A percentile compares a stretch with the other conserved stretches of the same genome.
Evolutionary conservation across 192 early-diverging fungal species (phyloP).

Genomic region (Umbelopsis sp.): DNA sequence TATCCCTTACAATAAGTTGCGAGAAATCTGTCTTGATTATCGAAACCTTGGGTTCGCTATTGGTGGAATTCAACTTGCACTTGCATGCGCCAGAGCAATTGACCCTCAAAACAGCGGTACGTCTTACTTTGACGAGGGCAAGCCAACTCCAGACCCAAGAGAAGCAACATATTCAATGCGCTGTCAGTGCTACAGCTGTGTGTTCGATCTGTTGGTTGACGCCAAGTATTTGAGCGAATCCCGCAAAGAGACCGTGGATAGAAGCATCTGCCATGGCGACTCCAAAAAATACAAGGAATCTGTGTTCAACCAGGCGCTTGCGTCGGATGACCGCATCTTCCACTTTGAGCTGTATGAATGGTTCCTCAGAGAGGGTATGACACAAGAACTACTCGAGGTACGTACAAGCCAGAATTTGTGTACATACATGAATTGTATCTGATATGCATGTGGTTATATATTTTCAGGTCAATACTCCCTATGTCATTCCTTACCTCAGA

Average conservation of each 20-base stretch:
- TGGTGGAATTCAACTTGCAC: slow-evolving; percentile 29
- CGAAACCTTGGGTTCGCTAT: slow-evolving; percentile 19
- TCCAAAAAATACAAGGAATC: slow-evolving; percentile 1
- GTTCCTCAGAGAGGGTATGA: slow-evolving; percentile 16
- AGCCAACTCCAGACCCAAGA: not conserved
- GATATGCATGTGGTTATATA: not conserved
- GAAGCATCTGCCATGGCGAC: not conserved
- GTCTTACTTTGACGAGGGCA: slow-evolving; percentile 12
- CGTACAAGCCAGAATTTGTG: not conserved
- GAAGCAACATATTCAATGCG: not conserved
- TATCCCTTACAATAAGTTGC: slow-evolving; percentile 17
- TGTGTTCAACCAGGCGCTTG: slow-evolving; percentile 17
- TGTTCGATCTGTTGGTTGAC: slow-evolving; percentile 13
- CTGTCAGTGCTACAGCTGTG: slow-evolving; percentile 4
- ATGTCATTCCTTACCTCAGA: slow-evolving; percentile 26
- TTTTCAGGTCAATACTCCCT: slow-evolving; percentile 11
- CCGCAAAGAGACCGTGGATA: not conserved
- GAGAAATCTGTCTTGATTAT: slow-evolving; percentile 16
- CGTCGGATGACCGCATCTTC: slow-evolving; percentile 24
- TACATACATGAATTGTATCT: no score
- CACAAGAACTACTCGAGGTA: slow-evolving; percentile 14
- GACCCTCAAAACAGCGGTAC: slow-evolving; percentile 26
- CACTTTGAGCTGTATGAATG: slow-evolving; percentile 37
- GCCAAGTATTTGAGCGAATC: slow-evolving; percentile 1
- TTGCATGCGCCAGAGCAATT: slow-evolving; percentile 24